Evolutionary conservation across 495 filamentous ascomycete species (phyloP).

Genomic region (Aspergillus carlsbadensis): DNA sequence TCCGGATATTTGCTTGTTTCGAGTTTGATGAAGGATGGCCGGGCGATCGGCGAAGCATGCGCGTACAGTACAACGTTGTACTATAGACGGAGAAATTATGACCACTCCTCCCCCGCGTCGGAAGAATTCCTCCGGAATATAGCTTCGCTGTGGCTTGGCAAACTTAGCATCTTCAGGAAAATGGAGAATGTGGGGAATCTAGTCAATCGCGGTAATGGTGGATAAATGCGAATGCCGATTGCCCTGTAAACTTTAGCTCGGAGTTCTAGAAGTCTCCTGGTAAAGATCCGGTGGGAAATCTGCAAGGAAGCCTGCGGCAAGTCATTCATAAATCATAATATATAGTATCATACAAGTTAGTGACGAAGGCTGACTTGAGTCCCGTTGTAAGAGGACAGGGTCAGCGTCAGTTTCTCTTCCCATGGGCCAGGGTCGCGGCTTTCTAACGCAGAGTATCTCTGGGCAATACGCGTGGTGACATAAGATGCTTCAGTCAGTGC

Average conservation of each 20-base stretch:
- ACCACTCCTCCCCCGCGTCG: background rate
- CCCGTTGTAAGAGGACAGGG: conserved; percentile 10
- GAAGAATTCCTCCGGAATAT: conserved; percentile 1
- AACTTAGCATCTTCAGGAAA: conserved; percentile 1
- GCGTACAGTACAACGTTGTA: too few relatives aligned
- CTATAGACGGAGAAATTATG: conserved; percentile 5
- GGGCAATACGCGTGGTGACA: conserved; percentile 62
- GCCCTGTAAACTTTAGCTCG: background rate
- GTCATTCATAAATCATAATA: background rate
- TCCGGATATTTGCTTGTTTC: background rate
- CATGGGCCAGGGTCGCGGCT: conserved; percentile 23
- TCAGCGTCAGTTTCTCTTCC: conserved; percentile 16
- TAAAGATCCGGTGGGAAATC: too few relatives aligned
- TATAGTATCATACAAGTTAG: background rate
- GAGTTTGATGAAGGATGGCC: background rate
- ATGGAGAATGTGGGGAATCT: background rate
- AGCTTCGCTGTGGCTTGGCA: background rate
- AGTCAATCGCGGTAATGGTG: background rate
- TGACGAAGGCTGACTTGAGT: conserved; percentile 14
- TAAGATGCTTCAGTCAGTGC: conserved; percentile 73
- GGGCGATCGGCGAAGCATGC: background rate
- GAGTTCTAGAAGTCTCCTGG: background rate
- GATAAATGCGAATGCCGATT: background rate
- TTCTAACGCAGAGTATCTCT: conserved; percentile 51
- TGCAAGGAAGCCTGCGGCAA: background rate